Percentiles rank a stretch among this genome's conserved stretches.
phyloP scores from a whole-genome alignment of 352 stramenopile species.

The Achlya hypogyna region DNA sequence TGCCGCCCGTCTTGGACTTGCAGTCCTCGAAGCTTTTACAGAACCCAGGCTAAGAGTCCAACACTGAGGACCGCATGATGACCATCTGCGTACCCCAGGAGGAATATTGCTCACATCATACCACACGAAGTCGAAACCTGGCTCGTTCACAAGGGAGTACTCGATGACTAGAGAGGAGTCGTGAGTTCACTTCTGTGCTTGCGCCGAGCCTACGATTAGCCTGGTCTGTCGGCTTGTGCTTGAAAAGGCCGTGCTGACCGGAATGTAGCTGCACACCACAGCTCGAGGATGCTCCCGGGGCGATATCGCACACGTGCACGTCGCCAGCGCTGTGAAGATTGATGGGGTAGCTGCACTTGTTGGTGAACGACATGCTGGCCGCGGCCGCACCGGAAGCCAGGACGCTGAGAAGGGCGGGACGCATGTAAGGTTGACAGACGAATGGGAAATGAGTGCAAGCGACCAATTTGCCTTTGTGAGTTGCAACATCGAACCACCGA shows the following conservation, averaged over 20 bases:
- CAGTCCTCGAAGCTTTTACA: slow-evolving; percentile 33
- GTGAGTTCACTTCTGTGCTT: neutral
- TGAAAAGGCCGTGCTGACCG: slow-evolving; percentile 2
- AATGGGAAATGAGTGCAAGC: too few relatives aligned
- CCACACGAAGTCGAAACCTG: slow-evolving; percentile 26
- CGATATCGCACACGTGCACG: slow-evolving; percentile 12
- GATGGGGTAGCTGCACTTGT: slow-evolving; percentile 18
- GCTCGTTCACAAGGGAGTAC: slow-evolving; percentile 7
- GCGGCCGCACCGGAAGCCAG: neutral
- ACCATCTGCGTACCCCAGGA: slow-evolving; percentile 15
- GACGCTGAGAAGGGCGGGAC: neutral
- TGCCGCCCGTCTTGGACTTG: slow-evolving; percentile 33
- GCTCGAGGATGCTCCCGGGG: neutral
- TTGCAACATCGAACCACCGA: too few relatives aligned
- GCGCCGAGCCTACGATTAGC: slow-evolving; percentile 5
- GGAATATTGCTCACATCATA: slow-evolving; percentile 60
- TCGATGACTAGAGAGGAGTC: slow-evolving; percentile 13
- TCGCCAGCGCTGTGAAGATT: slow-evolving; percentile 5
- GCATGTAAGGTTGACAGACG: neutral
- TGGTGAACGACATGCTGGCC: slow-evolving; percentile 9
- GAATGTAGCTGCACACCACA: neutral
- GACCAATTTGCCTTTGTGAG: too few relatives aligned
- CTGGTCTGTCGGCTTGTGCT: slow-evolving; percentile 13
- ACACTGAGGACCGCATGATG: neutral
- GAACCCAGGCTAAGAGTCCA: slow-evolving; percentile 18